A percentile compares a stretch with the other conserved stretches of the same genome.
phyloP scores from a whole-genome alignment of 2,329 filamentous ascomycete genomes.

The Blastomyces gilchristii region DNA sequence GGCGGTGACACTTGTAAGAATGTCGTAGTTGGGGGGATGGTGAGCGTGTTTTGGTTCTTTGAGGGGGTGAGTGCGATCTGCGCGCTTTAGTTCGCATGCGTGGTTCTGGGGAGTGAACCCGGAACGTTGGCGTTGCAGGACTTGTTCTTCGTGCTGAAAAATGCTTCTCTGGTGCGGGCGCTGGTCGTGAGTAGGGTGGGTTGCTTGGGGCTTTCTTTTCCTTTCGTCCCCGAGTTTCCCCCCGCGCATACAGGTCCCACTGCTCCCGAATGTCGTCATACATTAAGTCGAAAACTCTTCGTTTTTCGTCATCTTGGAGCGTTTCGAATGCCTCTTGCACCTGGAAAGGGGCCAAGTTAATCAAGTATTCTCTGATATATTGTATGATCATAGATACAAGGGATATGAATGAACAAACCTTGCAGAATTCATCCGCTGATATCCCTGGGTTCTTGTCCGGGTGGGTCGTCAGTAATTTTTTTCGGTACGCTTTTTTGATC shows the following conservation, averaged over 20 bases:
- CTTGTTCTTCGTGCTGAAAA: background rate
- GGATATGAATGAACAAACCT: background rate
- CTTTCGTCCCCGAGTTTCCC: background rate
- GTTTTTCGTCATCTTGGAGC: background rate
- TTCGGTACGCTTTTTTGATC: conserved; percentile 12
- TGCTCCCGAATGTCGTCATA: background rate
- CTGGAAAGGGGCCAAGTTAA: background rate
- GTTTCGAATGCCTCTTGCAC: conserved; percentile 5
- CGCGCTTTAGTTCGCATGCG: background rate
- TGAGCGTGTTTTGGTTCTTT: background rate
- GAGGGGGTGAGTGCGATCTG: background rate
- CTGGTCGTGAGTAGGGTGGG: background rate
- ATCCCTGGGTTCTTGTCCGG: conserved; percentile 14
- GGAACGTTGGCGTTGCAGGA: background rate
- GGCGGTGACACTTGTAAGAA: background rate
- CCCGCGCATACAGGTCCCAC: background rate
- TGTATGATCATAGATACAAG: background rate
- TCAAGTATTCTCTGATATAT: background rate
- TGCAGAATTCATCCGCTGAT: background rate
- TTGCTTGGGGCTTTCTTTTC: background rate
- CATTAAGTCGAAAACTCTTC: background rate
- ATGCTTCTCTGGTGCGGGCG: background rate
- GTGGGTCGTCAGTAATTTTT: conserved; percentile 10
- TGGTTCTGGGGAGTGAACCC: background rate
- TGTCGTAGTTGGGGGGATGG: background rate